Base-by-base conservation (phyloP, 805 yeast species). In the Candida sithepensis region DNA sequence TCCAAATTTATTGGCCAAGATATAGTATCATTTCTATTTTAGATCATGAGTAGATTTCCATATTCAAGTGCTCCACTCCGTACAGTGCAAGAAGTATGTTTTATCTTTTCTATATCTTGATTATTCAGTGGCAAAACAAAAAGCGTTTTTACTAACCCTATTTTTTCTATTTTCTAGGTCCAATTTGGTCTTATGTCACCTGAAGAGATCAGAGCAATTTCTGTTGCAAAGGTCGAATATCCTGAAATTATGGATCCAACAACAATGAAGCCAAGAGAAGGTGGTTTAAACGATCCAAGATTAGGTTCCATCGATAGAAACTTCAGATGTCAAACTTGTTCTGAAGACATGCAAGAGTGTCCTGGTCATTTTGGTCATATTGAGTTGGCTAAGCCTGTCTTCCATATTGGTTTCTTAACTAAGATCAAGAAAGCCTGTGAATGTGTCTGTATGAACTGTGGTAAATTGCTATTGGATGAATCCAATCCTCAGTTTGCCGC, bases 231-330 rank as follows among this genome's bases (percentile, higher is more conserved):
- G 66, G 89, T 94, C 63, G 97, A 92, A 69, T 94, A 87, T 63
- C 99, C 99, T 20, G 99, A 94, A 71, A 94, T 97, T n/a, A 94
- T 94, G 96, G 99, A 94, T 68, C 97, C 91, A 68, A 82, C 96
- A 36, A 90, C 96, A 49, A 85, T 86, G 64, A 87, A 88, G 55
- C 97, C 98, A 42, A 83, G 97, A 67, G 91, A 90, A 56, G 97
- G 97, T 54, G 99, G 99, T 51, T 74, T 94, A 53, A 92, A 91
- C 66, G 99, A 95, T 68, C 98, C 99, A 51, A 83, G 98, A 60
- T 76, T 94, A 52, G 99, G 99, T 43, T 87, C 97, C 4, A 91
- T 94, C 59, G 99, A 94, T 70, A 84, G 99, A 68, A 92, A 91
- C 67, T 88, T 87, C 77, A 89, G 88, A 73, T 94, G 99, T 77